phyloP scores from a whole-genome alignment of 2,329 filamentous ascomycete species.

The Pezizomycotina sp. region DNA sequence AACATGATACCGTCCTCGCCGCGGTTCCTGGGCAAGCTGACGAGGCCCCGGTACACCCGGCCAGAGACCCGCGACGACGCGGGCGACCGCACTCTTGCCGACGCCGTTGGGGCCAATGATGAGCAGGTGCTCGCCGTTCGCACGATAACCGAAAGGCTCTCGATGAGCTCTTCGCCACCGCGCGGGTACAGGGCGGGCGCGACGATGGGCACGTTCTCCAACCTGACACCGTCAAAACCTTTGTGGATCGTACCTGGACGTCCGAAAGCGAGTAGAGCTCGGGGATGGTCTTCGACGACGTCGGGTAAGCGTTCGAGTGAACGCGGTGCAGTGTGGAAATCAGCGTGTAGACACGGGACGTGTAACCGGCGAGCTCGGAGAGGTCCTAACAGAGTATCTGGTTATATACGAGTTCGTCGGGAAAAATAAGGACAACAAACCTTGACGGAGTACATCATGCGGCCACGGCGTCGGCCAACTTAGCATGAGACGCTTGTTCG shows the following conservation, averaged over 20 bases:
- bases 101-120: slow-evolving; percentile 92
- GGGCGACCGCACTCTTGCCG: slow-evolving; percentile 75
- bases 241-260: slow-evolving; percentile 86
- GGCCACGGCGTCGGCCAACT: slow-evolving; percentile 88
- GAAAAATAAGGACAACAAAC: no score
- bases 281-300: slow-evolving; percentile 45
- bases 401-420: no score
- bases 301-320: slow-evolving; percentile 74
- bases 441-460: slow-evolving; percentile 99
- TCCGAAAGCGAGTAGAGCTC: slow-evolving; percentile 83
- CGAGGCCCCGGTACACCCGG: slow-evolving; percentile 84
- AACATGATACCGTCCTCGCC: slow-evolving; percentile 96
- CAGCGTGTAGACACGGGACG: slow-evolving; percentile 84
- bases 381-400: no score
- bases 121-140: slow-evolving; percentile 77
- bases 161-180: slow-evolving; percentile 79
- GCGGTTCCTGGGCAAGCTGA: slow-evolving; percentile 64
- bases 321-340: slow-evolving; percentile 89
- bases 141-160: slow-evolving; percentile 75
- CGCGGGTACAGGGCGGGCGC: slow-evolving; percentile 76
- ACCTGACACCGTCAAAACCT: slow-evolving; percentile 82
- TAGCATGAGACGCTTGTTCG: slow-evolving; percentile 95
- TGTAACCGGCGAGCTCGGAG: slow-evolving; percentile 87
- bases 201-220: slow-evolving; percentile 85
- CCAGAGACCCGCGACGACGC: slow-evolving; percentile 84